A percentile compares a stretch with the other conserved stretches of the same genome.
Conservation (phyloP, 179 eudicot species). For the Nepenthes alata region DNA sequence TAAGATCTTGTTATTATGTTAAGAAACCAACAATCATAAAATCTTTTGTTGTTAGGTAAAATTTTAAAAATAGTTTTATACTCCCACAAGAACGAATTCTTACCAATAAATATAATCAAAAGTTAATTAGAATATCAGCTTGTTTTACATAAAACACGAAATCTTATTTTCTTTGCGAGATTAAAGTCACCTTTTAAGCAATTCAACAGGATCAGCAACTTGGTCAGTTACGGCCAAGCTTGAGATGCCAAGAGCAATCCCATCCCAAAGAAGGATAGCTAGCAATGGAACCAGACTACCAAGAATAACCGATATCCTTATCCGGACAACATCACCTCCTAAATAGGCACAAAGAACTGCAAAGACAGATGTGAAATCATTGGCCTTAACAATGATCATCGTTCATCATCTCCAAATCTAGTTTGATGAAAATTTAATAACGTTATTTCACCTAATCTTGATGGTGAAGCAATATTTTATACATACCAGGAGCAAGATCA, state of each 20-base stretch:
- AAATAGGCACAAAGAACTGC: conserved; percentile 61
- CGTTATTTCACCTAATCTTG: not conserved
- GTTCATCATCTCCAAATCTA: not conserved
- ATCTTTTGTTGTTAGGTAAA: no score
- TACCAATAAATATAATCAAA: no score
- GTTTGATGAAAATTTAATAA: no score
- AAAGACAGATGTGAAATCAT: conserved; percentile 5
- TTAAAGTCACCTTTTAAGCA: conserved; percentile 31
- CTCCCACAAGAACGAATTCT: no score
- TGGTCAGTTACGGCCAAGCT: conserved; percentile 15
- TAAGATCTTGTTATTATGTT: no score
- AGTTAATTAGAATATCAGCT: no score
- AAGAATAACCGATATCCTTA: conserved; percentile 39
- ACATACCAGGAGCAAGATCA: conserved; percentile 47
- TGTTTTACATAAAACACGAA: not conserved
- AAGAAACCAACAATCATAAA: no score
- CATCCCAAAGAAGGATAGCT: conserved; percentile 48
- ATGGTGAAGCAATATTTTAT: not conserved
- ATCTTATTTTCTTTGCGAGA: not conserved
- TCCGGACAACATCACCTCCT: conserved; percentile 39
- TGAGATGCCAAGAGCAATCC: conserved; percentile 37
- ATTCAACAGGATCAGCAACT: conserved; percentile 42
- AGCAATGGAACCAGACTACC: conserved; percentile 53
- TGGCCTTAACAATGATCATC: not conserved
- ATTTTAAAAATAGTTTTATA: no score